Percentiles rank a stretch among this genome's conserved stretches.
Conservation (phyloP, 495 filamentous ascomycete genomes). For the Cercophora sp. region DNA sequence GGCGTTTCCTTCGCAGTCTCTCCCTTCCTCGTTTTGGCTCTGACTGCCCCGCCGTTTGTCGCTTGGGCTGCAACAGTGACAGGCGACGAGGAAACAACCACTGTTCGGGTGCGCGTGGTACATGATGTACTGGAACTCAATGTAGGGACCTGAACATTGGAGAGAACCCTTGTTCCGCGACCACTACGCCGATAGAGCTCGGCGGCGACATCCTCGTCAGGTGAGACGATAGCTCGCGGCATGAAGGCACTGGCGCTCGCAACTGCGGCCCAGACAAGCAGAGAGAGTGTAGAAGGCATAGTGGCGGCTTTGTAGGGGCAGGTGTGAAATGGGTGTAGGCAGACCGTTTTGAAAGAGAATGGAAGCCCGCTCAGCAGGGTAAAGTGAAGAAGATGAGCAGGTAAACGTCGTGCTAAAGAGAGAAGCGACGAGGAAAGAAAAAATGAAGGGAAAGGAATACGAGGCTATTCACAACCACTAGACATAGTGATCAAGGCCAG, state of each 20-base stretch:
- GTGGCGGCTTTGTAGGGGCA: slow-evolving; percentile 1
- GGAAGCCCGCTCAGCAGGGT: slow-evolving; percentile 35
- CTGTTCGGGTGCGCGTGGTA: too few species aligned
- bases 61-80: too few species aligned
- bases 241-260: slow-evolving; percentile 22
- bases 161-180: slow-evolving; percentile 47
- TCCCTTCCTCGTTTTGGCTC: too few species aligned
- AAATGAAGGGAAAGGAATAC: slow-evolving; percentile 18
- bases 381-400: slow-evolving; percentile 1
- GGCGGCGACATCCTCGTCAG: slow-evolving; percentile 45
- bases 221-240: slow-evolving; percentile 35
- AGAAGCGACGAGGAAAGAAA: slow-evolving; percentile 13
- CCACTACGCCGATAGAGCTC: slow-evolving; percentile 49
- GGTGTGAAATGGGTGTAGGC: neutral
- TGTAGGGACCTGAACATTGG: slow-evolving; percentile 47
- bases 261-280: slow-evolving; percentile 26
- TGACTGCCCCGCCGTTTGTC: too few species aligned
- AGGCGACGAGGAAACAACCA: too few species aligned
- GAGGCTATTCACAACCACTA: slow-evolving; percentile 26
- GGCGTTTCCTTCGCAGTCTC: too few species aligned
- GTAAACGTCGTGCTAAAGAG: too few species aligned
- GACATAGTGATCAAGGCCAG: slow-evolving; percentile 3
- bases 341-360: slow-evolving; percentile 18
- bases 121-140: too few species aligned
- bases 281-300: slow-evolving; percentile 25